These are phyloP conservation scores for Phytopythium litorale DNA, from an alignment of 352 stramenopile species.

Conservation along the genomic window DNA sequence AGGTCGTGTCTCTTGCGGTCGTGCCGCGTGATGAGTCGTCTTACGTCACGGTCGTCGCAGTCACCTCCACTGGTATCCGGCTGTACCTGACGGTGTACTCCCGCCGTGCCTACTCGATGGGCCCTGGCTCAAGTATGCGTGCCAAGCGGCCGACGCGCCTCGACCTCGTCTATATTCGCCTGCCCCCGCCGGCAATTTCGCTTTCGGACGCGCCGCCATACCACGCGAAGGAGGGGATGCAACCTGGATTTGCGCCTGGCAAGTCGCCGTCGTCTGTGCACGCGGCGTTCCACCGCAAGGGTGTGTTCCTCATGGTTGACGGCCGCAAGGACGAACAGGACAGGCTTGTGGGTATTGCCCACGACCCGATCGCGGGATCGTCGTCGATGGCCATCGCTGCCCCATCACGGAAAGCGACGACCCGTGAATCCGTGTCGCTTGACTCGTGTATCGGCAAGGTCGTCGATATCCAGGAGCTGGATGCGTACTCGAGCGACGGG, in stretches of 20 bases:
- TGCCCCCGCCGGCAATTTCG: constrained; percentile 67
- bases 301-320: constrained; percentile 77
- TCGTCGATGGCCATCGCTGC: constrained; percentile 55
- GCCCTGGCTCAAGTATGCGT: constrained; percentile 24
- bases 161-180: constrained; percentile 77
- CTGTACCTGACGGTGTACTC: constrained; percentile 92
- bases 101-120: constrained; percentile 42
- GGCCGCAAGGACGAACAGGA: constrained; percentile 76
- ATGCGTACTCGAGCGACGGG: constrained; percentile 30
- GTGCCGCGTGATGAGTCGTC: constrained; percentile 69
- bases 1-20: constrained; percentile 66
- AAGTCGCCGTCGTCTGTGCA: constrained; percentile 80
- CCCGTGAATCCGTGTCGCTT: constrained; percentile 71
- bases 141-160: constrained; percentile 62
- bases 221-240: constrained; percentile 85
- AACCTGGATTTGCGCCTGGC: constrained; percentile 70
- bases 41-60: constrained; percentile 89
- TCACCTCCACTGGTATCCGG: constrained; percentile 91
- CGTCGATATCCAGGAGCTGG: constrained; percentile 73
- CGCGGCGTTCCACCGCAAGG: constrained; percentile 72
- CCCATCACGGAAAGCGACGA: constrained; percentile 57
- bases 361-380: constrained; percentile 59
- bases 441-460: constrained; percentile 83
- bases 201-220: constrained; percentile 75
- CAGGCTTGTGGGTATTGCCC: constrained; percentile 64